Conservation (phyloP, 345 rosid genomes). For the Eucalyptus cloeziana region DNA sequence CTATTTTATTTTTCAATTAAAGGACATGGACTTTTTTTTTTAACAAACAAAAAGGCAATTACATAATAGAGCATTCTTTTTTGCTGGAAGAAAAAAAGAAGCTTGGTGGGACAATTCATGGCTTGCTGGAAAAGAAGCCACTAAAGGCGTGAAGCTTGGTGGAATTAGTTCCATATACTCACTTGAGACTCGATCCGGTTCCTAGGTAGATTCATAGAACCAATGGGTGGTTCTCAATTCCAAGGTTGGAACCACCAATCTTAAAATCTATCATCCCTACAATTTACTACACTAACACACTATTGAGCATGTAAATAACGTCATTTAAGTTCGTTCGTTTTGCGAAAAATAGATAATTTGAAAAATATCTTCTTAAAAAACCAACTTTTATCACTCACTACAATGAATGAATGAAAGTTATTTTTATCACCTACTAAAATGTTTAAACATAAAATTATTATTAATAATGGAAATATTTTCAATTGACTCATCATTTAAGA, state of each 20-base stretch:
- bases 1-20: too few relatives aligned
- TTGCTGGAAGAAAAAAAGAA: too few relatives aligned
- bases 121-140: too few relatives aligned
- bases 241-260: accelerated
- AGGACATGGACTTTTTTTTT: too few relatives aligned
- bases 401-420: background rate
- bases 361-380: background rate
- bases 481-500: background rate
- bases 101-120: too few relatives aligned
- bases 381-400: background rate
- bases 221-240: too few relatives aligned
- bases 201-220: too few relatives aligned
- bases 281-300: background rate
- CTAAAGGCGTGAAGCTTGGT: too few relatives aligned
- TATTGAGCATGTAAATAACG: background rate
- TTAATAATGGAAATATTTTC: accelerated
- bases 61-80: too few relatives aligned
- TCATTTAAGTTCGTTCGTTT: background rate
- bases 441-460: background rate
- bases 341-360: background rate
- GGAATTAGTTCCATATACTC: too few relatives aligned
- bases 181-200: accelerated
- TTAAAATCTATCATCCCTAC: too few relatives aligned
- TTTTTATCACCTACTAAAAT: background rate
- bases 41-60: too few relatives aligned